Evolutionary conservation across 2,329 filamentous ascomycete species (phyloP), one percentile per base, ranked within the genome.

Genomic region (Clonostachys rosea): DNA sequence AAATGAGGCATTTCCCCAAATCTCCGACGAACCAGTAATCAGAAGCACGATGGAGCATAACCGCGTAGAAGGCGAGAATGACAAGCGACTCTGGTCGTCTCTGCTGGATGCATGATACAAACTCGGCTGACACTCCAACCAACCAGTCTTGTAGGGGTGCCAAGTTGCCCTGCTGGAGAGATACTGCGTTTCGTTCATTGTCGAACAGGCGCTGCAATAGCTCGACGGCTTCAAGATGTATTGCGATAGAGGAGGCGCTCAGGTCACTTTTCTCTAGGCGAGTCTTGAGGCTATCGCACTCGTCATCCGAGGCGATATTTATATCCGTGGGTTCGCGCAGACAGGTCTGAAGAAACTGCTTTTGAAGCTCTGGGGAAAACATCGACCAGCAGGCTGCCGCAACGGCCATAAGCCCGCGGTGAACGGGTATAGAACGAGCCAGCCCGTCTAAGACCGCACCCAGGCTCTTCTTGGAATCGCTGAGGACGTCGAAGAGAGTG

Each of bases 401-500:
- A 18, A 39, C 17, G 36, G 36, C 36, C 14, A n/a, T 18, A 8
- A 68, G 59, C 18, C 66, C 66, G 16, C 62, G 59, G 48, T 67
- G 63, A 6, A 69, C 54, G n/a, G 51, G 53, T 7, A 65, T 45
- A 44, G 63, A 66, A 5, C 56, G 54, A 9, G 60, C 40, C 20
- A 63, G 64, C 6, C 59, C 54, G 34, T 56, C 56, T 5, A 67
- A 50, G 18, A 62, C 59, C 4, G 48, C 43, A 11, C 57, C 52
- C 30, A 70, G 65, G 42, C 62, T 54, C 14, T 39, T n/a, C 11
- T 39, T 39, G 11, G 36, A 39, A 18, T 39, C 36, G 7, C 44
- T 44, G 2, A 71, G 58, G 5, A 62, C 61, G 40, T 75, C 69
- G 52, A 63, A 68, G 7, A 75, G 61, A 16, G 66, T 61, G 44